Conservation (phyloP, 352 stramenopile genomes). For the Globisporangium alternatum region DNA sequence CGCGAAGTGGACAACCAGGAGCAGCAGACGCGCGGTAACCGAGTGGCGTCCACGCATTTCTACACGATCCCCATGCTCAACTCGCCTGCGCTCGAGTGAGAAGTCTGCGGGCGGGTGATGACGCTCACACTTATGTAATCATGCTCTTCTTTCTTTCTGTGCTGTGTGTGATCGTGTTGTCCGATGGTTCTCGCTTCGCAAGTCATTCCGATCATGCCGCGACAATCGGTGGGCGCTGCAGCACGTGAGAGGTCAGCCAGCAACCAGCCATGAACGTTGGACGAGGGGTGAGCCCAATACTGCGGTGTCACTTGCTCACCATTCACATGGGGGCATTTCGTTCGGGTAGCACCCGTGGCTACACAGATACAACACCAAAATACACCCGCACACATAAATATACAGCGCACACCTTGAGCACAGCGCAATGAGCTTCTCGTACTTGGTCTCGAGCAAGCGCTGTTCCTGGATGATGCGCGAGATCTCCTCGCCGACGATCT, state of each 20-base stretch:
- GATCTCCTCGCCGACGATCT: no score
- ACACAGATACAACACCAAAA: no score
- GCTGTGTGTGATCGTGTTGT: neutral
- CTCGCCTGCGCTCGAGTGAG: constrained; percentile 9
- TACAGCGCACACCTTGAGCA: no score
- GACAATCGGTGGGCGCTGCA: no score
- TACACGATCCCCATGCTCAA: constrained; percentile 19
- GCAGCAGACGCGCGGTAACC: neutral
- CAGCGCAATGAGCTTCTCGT: no score
- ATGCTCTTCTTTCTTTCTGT: neutral
- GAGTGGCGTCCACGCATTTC: constrained; percentile 13
- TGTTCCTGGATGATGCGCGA: no score
- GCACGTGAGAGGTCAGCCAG: no score
- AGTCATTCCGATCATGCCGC: neutral
- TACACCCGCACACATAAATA: no score
- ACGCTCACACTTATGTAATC: neutral
- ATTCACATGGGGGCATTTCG: constrained; percentile 3
- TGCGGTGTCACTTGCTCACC: neutral
- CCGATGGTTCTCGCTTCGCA: neutral
- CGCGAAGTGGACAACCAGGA: constrained; percentile 9
- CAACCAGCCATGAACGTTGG: no score
- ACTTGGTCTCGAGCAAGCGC: no score
- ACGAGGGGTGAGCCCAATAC: neutral
- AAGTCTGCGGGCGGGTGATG: neutral
- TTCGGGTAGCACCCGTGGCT: neutral